Evolutionary conservation across 1,284 basidiomycete genomes (phyloP), one percentile per base, ranked within the genome.

Genomic region (Apiotrichum veenhuisii): DNA sequence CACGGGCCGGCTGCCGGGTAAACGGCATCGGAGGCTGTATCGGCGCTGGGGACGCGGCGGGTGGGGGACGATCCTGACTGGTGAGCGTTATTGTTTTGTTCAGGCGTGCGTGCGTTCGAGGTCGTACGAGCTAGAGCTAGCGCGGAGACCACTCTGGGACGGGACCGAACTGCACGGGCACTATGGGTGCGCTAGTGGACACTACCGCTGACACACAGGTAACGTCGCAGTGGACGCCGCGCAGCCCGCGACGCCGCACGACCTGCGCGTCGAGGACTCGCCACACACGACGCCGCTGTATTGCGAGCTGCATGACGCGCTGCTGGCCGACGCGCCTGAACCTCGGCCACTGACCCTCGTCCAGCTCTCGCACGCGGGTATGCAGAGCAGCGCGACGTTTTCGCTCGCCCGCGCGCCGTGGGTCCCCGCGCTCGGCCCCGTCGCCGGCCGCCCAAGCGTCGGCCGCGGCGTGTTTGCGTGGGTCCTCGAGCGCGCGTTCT

Each of bases 41-140:
- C 76, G 82, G 1, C 78, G 80, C 63, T 98, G 93, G 92, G 84
- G 85, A 0, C 72, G 79, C 38, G 84, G 86, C 5, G 82, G 82
- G 22, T 97, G 91, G 91, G 94, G 91, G 0, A 88, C 96, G 79
- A 79, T 97, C 53, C 78, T 95, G 50, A 92, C 93, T 0, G 92
- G 80, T 80, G 20, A 37, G 73, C 63, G 9, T 26, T 20, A 23
- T 5, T n/a, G 43, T 5, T 5, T 30, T 12, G 30, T 7, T 12
- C 5, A 30, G 30, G 30, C 30, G 30, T 12, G 30, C 30, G 5
- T 30, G 30, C 7, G 30, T 5, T 5, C 5, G 30, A 30, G 12
- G 30, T 5, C 30, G 30, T n/a, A n/a, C n/a, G n/a, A n/a, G n/a
- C n/a, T n/a, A n/a, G n/a, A n/a, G n/a, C n/a, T n/a, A n/a, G n/a